Evolutionary conservation across 108 stramenopile genomes (phyloP), one percentile per base, ranked within the genome.

Genomic region (Skeletonema grethae): DNA sequence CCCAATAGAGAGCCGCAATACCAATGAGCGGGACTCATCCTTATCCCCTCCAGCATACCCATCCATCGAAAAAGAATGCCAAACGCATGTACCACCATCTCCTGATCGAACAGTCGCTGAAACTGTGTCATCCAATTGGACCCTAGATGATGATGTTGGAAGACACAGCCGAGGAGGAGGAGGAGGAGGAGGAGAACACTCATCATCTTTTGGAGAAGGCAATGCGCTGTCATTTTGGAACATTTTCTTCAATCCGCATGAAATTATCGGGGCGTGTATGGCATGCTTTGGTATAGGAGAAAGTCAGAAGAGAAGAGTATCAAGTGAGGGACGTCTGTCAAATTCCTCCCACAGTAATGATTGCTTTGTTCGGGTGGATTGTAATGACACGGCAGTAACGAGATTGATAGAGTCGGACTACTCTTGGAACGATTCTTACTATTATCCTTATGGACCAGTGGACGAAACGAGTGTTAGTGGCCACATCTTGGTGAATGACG

Each of bases 291-390:
- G 62, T 20, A 24, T 53, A 22, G 50, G 22, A 24, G 50, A 22
- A 53, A 53, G 50, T 3, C 50, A 22, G 22, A 20, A 53, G 7
- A 53, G 22, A 53, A 53, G 41, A 43, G 15, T 43, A 43, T 15
- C 50, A 20, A 53, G 63, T 63, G 63, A 24, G 7, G 56, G 4
- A 55, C 63, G 18, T 15, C 13, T 6, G 25, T 29, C n/a, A 36
- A 75, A 71, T 28, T 53, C 20, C 28, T 22, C 11, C 36, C 32
- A 43, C 58, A 9, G 57, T 4, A 60, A 62, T 11, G 69, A 77
- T 58, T 77, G 76, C 60, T 77, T 77, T 70, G 39, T 77, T 41
- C 43, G 45, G 20, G 38, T 60, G 9, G 57, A 70, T 65, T 31
- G 15, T 34, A 22, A 5, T 22, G 50, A n/a, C 15, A 43, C 50